Percentiles rank a stretch among this genome's conserved stretches.
These are phyloP conservation scores for Paracamarosporium sp. DNA, from an alignment of 2,329 filamentous ascomycete species.

Conservation along the genomic window DNA sequence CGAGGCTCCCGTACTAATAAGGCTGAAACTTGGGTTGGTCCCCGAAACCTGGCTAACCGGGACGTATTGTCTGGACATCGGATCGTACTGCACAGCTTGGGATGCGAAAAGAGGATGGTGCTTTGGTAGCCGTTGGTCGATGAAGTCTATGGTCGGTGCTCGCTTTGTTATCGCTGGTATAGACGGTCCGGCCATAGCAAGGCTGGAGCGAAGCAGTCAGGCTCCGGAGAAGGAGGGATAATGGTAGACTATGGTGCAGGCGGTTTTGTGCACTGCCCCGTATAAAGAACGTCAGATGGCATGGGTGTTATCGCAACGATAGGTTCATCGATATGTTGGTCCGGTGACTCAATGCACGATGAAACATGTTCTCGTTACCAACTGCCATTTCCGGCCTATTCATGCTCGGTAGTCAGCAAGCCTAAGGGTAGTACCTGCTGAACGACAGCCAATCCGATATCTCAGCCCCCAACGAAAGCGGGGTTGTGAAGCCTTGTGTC, in stretches of 20 bases:
- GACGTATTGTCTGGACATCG: slow-evolving; percentile 1
- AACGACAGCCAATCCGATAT: not conserved
- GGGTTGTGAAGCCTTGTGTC: no score
- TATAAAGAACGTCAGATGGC: not conserved
- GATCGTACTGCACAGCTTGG: slow-evolving; percentile 7
- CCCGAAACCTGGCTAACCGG: not conserved
- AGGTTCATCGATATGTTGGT: not conserved
- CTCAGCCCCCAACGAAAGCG: not conserved
- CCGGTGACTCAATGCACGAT: not conserved
- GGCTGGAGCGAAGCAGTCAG: not conserved
- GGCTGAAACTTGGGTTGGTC: not conserved
- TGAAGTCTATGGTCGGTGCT: slow-evolving; percentile 10
- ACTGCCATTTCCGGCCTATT: not conserved
- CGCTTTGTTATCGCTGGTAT: slow-evolving; percentile 2
- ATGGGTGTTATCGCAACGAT: not conserved
- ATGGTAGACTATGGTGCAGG: not conserved
- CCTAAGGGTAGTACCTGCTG: not conserved
- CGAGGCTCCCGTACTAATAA: not conserved
- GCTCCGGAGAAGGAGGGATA: not conserved
- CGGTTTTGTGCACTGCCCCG: not conserved
- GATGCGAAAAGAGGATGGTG: slow-evolving; percentile 8
- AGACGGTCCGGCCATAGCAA: slow-evolving; percentile 3
- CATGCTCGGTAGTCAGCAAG: not conserved
- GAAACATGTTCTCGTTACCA: not conserved
- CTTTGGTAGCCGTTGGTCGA: slow-evolving; percentile 9